Evolutionary conservation across 176 grass and related monocot genomes (phyloP).

Genomic region (Olyra latifolia): DNA sequence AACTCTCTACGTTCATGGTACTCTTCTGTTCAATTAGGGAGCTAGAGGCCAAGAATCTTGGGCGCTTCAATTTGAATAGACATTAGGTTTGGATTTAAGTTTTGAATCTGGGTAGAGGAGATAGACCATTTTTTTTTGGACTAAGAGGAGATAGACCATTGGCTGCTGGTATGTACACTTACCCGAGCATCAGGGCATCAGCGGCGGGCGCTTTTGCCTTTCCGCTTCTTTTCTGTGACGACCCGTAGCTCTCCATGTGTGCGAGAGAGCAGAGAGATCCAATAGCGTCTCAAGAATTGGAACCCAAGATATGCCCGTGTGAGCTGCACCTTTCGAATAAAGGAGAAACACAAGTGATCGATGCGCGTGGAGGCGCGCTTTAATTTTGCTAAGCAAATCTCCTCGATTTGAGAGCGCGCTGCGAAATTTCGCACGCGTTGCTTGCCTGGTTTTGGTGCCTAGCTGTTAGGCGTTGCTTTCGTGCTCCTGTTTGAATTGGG

Average conservation of each 20-base stretch:
- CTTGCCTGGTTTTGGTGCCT: background rate
- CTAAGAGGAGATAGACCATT: background rate
- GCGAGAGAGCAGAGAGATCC: background rate
- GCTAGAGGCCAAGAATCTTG: background rate
- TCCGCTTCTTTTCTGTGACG: conserved; percentile 44
- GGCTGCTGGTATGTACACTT: background rate
- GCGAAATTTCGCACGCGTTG: conserved; percentile 31
- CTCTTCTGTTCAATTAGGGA: background rate
- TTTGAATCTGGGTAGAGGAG: background rate
- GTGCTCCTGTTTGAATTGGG: background rate
- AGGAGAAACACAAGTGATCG: conserved; percentile 35
- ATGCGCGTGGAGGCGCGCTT: conserved; percentile 39
- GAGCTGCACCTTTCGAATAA: conserved; percentile 42
- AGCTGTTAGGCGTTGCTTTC: conserved; percentile 31
- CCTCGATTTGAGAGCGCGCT: background rate
- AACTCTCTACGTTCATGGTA: background rate
- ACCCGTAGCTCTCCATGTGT: conserved; percentile 27
- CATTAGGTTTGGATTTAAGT: background rate
- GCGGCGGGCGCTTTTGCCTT: conserved; percentile 19
- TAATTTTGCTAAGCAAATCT: conserved; percentile 19
- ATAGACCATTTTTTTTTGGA: too few species aligned
- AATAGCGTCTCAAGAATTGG: conserved; percentile 23
- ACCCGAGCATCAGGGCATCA: conserved; percentile 35
- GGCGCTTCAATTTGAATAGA: background rate
- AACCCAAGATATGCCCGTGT: conserved; percentile 7